Evolutionary conservation across 1,284 basidiomycete genomes (phyloP), one percentile per base, ranked within the genome.

Genomic region (Meripilus lineatus): DNA sequence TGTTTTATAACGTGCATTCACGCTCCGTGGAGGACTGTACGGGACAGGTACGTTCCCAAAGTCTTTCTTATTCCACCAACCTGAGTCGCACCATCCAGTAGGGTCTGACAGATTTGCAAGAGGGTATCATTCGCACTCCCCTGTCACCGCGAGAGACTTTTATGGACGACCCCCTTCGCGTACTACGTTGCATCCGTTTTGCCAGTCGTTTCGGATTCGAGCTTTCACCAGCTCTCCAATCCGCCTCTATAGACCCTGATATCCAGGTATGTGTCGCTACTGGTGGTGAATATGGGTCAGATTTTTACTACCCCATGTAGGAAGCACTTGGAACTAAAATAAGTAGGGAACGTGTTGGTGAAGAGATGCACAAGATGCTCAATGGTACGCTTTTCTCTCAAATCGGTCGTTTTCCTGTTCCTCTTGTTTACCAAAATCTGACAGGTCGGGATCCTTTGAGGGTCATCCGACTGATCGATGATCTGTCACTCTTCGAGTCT

Each of bases 1-100:
- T 99, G 11, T 98, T 99, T 66, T 99, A 94, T 70, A 99, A 99
- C 52, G 79, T 99, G 0, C 93, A 98, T 57, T 84, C 88, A 1
- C 74, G 83, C n/a, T 55, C 70, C 8, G 84, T 99, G 1, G 96
- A 99, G 62, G 96, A 99, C 64, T 79, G 79, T 56, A 97, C 93
- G 1, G 79, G 75, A 50, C 84, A 81, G 72, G 89, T 84, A 58
- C 37, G 54, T 43, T 17, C 20, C n/a, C 24, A 24, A 8, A 18
- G 32, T 20, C 14, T 2, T 38, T 13, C 21, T 23, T n/a, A 24
- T 18, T 26, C 25, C 44, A 20, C 26, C 44, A 20, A 34, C 20
- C 39, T 24, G n/a, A n/a, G n/a, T n/a, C n/a, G 32, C 17, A 36
- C 35, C 25, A 35, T 40, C 25, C 52, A 55, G 52, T 59, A 92